Evolutionary conservation across 192 early-diverging fungal genomes (phyloP), one percentile per base, ranked within the genome.

Genomic region (Coemansia nantahalensis): DNA sequence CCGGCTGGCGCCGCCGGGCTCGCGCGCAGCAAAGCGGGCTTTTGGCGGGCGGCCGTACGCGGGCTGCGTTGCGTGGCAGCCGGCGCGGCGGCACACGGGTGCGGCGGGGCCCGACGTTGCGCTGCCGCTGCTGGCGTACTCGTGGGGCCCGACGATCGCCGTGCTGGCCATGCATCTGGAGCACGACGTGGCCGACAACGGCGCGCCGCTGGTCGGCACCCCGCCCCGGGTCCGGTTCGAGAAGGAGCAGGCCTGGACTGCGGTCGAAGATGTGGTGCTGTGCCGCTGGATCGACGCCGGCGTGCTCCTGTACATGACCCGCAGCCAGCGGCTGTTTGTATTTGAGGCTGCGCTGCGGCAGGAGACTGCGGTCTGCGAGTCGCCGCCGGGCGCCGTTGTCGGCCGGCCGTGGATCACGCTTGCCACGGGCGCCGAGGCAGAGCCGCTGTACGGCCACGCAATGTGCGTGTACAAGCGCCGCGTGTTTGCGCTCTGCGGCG

Each of bases 321-420:
- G 38, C 23, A 70, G 59, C 47, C 74, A 77, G 51, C 62, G 51
- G 6, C 43, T 77, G 12, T 77, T 77, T 65, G 74, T 66, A n/a
- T 47, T 70, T 30, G 74, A 77, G 35, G 47, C 40, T 5, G 40
- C 37, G 17, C 57, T 58, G 34, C 21, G 35, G 30, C 74, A 65
- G 21, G 66, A 66, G 22, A 65, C 70, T 1, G 59, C 62, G 47
- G 40, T 73, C 18, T 45, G 70, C 58, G 33, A 48, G 4, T 53
- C 63, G 15, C 70, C 70, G 21, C 70, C 70, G 4, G 51, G 54
- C 18, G 43, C 44, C n/a, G 65, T 77, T 16, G 54, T 45, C 13
- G 65, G 66, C 1, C 58, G 44, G 19, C 67, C 74, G 8, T 77
- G 74, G 74, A 52, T 49, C n/a, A 69, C 74, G 16, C 54, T 77